Evolutionary conservation across 129 eudicot genomes (phyloP), one percentile per base, ranked within the genome.

Genomic region (Flaveria robusta): DNA sequence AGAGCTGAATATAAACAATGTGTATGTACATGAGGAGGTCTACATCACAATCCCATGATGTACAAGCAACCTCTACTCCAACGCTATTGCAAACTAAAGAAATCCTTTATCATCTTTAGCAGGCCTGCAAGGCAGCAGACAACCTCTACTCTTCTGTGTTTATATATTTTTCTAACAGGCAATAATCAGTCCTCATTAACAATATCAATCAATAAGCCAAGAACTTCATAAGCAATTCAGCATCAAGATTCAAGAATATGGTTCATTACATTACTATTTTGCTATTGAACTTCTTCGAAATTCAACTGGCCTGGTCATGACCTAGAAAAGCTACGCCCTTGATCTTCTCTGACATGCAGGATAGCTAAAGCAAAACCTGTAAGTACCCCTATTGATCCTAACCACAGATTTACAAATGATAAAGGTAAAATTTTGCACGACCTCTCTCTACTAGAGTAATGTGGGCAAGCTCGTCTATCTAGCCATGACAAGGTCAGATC

Each of bases 161-260:
- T 12, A 1, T 1, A 42, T 42, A 1, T 42, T 42, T 9, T 42
- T 42, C 47, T 42, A 42, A 42, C 47, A 42, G 10, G 2, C 10
- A 2, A 7, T 12, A 42, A 34, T 7, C 39, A 34, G 39, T 34
- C 39, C 47, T 42, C 47, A 9, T 42, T 42, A 50, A 50, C 56
- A 50, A 50, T 5, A 50, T 50, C n/a, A 50, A 50, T 20, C 56
- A 50, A 50, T 18, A 15, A 50, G 56, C 58, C 58, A 51, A 51
- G 22, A 51, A 51, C 18, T 51, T 16, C 58, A 51, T n/a, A 3
- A 16, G 58, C 58, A 51, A 51, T 51, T 51, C 20, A 51, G 58
- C 58, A 51, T 51, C 58, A n/a, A 51, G 58, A 51, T 16, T 51
- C 58, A 51, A 51, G 58, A n/a, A n/a, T 51, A n/a, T 16, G 58